Base-by-base conservation (phyloP, 2,329 filamentous ascomycete genomes). In the Trichoderma citrinoviride region DNA sequence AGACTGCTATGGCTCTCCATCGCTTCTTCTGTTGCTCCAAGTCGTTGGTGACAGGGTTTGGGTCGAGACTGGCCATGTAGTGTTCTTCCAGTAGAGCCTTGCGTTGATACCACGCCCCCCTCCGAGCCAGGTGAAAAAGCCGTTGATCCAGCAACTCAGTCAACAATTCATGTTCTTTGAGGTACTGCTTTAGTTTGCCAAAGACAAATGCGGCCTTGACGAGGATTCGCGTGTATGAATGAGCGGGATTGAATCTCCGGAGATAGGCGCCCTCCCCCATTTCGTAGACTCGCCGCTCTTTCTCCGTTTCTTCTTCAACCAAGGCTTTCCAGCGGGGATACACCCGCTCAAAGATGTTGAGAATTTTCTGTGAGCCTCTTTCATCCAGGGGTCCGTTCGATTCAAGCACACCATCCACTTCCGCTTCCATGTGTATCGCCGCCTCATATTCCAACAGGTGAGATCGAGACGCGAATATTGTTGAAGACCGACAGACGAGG, bases 61-160 rank as follows among this genome's bases (percentile, higher is more conserved):
- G 79, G 33, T 80, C 82, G 6, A 90, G 73, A 5, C 83, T 80
- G 72, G 87, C 84, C 91, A 98, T 93, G 76, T 99, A 98, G 73
- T 96, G 93, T 75, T 99, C 95, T 78, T 99, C 95, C 2, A 99
- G 77, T 1, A 99, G 80, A 1, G 94, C 95, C 77, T 96, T 97
- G 21, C 95, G 90, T 73, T 97, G 93, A 74, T 98, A 98, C 95
- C 95, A 99, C 0, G 88, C 87, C 0, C 95, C 95, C 47, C 95
- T 86, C 29, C 93, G 86, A 1, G 93, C 87, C 49, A 90, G 83
- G 71, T 98, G 93, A 71, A 98, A 98, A 0, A 97, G 82, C 5
- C 85, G 85, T 73, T 99, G 95, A 3, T 79, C 78, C 0, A 99
- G 85, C 3, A 99, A 83, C 71, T 95, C 91, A 0, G 78, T 82